phyloP scores from a whole-genome alignment of 306 rosid genomes.

The Cucumis melo region DNA sequence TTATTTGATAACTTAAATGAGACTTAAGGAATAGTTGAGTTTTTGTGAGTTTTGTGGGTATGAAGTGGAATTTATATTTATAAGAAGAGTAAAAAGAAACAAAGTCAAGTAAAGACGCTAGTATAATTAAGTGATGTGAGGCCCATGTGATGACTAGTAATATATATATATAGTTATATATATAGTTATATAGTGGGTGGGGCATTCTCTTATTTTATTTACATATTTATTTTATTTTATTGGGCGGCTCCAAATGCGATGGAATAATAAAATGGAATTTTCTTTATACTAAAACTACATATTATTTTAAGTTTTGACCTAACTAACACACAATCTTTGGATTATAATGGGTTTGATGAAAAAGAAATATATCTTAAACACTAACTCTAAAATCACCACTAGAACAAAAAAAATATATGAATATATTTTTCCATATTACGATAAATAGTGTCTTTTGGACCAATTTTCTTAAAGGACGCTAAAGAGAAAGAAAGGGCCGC shows the following conservation, averaged over 20 bases:
- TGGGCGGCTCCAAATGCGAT: neutral
- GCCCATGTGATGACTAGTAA: neutral
- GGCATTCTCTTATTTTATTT: neutral
- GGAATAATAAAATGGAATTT: neutral
- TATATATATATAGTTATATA: neutral
- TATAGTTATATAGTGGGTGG: neutral
- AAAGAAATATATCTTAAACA: neutral
- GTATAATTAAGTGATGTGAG: neutral
- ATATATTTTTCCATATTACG: neutral
- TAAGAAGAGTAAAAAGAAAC: no score
- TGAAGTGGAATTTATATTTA: no score
- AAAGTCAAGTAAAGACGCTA: neutral
- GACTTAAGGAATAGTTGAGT: no score
- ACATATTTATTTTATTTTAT: neutral
- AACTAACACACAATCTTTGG: neutral
- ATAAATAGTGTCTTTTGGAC: neutral
- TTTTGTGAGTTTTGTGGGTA: no score
- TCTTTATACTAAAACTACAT: neutral
- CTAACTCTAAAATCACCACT: neutral
- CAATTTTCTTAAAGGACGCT: neutral
- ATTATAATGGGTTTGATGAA: neutral
- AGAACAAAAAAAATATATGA: no score
- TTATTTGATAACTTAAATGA: no score
- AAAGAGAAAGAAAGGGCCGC: neutral
- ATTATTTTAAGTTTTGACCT: neutral